These are phyloP conservation scores for Xylaria sp. DNA, from an alignment of 2,329 filamentous ascomycete genomes.

Conservation along the genomic window DNA sequence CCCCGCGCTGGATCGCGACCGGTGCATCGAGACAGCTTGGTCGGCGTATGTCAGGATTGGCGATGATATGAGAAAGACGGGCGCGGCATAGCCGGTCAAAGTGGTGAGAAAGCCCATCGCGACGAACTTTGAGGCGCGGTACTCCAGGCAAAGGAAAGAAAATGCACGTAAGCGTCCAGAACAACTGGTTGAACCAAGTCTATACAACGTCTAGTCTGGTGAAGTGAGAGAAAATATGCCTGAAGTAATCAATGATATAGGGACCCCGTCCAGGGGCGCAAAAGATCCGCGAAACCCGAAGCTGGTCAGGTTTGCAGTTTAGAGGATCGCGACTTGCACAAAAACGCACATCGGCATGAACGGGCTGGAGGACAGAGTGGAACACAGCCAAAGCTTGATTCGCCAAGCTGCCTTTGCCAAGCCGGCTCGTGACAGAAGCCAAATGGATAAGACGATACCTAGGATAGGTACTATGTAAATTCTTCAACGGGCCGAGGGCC, in stretches of 20 bases:
- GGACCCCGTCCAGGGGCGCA: not conserved
- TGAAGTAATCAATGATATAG: not conserved
- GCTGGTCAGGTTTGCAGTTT: not conserved
- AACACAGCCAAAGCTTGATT: not conserved
- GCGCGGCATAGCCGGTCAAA: constrained; percentile 60
- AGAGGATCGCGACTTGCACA: not conserved
- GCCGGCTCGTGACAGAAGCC: too few species aligned
- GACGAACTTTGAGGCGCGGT: constrained; percentile 1
- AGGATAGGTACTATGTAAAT: too few species aligned
- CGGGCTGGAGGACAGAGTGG: not conserved
- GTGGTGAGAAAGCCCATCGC: constrained; percentile 49
- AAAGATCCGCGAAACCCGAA: not conserved
- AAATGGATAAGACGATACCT: too few species aligned
- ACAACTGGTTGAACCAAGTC: constrained; percentile 4
- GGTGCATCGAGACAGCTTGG: constrained; percentile 67
- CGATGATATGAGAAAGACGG: constrained; percentile 65
- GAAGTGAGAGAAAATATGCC: not conserved
- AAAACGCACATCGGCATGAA: not conserved
- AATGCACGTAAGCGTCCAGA: not conserved
- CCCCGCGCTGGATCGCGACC: constrained; percentile 64
- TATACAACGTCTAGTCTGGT: constrained; percentile 3
- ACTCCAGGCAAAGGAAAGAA: constrained; percentile 4
- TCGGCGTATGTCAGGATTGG: constrained; percentile 68
- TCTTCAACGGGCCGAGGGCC: too few species aligned
- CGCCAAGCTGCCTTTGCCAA: not conserved